Percentiles rank a stretch among this genome's conserved stretches.
phyloP scores from a whole-genome alignment of 1,139 yeast species.

The Arxiozyma bovina region DNA sequence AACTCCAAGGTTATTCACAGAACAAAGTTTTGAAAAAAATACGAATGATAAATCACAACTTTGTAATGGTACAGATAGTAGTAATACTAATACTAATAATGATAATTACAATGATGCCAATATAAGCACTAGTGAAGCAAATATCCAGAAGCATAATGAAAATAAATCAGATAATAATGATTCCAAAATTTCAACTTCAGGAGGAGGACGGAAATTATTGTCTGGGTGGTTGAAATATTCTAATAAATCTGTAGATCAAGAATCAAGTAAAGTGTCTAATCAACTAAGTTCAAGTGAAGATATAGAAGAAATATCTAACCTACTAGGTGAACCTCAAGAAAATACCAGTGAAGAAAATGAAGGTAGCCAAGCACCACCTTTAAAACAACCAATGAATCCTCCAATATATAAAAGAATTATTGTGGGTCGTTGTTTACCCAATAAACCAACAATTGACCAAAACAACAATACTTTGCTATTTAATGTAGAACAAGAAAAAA shows the following conservation, averaged over 20 bases:
- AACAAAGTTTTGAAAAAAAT: constrained; percentile 2
- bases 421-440: constrained; percentile 4
- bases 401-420: constrained; percentile 2
- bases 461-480: neutral
- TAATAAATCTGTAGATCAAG: constrained; percentile 1
- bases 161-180: neutral
- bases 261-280: neutral
- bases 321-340: neutral
- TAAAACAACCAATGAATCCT: neutral
- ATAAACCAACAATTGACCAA: neutral
- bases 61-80: constrained; percentile 2
- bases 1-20: constrained; percentile 3
- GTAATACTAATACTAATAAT: neutral
- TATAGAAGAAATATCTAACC: neutral
- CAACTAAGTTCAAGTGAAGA: neutral
- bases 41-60: neutral
- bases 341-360: neutral
- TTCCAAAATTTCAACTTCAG: neutral
- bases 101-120: neutral
- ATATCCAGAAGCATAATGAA: neutral
- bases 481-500: neutral
- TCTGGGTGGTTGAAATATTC: constrained; percentile 2
- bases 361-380: neutral
- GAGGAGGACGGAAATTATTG: neutral
- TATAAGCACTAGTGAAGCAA: neutral